Conservation (phyloP, 1,284 basidiomycete species). For the Cutaneotrichosporon daszewskae region DNA sequence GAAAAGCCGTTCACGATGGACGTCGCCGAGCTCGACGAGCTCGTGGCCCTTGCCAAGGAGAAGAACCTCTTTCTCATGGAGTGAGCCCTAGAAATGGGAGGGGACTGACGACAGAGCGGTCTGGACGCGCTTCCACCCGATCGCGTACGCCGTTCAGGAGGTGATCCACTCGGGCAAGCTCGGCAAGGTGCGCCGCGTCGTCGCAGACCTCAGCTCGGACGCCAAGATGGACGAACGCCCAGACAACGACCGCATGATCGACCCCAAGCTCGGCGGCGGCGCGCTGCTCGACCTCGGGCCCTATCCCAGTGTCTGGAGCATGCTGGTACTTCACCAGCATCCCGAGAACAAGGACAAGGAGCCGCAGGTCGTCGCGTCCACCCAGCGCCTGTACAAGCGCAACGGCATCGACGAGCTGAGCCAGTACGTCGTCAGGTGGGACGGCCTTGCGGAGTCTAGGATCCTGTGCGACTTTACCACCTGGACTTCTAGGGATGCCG, state of each 20-base stretch:
- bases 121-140: constrained; percentile 47
- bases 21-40: constrained; percentile 51
- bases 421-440: constrained; percentile 64
- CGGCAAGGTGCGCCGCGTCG: constrained; percentile 43
- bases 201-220: constrained; percentile 59
- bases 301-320: constrained; percentile 76
- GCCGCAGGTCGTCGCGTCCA: constrained; percentile 27
- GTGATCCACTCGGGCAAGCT: constrained; percentile 37
- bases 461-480: constrained; percentile 4
- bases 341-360: constrained; percentile 60
- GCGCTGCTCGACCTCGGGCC: constrained; percentile 76
- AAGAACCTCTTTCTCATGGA: constrained; percentile 81
- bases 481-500: constrained; percentile 1
- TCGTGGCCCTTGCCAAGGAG: constrained; percentile 66
- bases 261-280: constrained; percentile 77
- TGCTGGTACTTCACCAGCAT: constrained; percentile 69
- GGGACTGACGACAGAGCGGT: constrained; percentile 50
- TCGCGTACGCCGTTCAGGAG: constrained; percentile 42
- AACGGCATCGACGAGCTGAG: constrained; percentile 70
- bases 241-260: constrained; percentile 52
- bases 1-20: constrained; percentile 61
- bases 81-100: constrained; percentile 56
- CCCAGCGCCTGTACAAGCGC: constrained; percentile 50
- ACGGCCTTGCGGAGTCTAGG: constrained; percentile 22
- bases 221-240: constrained; percentile 56